Conservation (phyloP, 2,329 filamentous ascomycete genomes). For the Orbilia brochopaga region DNA sequence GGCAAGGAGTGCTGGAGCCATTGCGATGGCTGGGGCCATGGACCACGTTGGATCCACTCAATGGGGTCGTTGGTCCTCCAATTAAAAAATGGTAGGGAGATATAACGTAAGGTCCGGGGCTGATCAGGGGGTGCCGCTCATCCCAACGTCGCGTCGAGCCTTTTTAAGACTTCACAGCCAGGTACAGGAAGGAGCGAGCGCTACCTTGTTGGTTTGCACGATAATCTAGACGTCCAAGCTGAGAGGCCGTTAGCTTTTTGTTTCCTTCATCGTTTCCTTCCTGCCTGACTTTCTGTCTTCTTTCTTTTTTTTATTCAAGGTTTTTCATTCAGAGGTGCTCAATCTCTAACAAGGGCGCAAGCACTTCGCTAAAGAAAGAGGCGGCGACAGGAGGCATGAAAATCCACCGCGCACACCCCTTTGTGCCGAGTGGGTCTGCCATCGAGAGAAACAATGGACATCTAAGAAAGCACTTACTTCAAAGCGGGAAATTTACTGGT, state of each 20-base stretch:
- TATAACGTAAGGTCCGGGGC: slow-evolving; percentile 21
- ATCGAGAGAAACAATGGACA: neutral
- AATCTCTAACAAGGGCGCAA: slow-evolving; percentile 22
- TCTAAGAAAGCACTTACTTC: slow-evolving; percentile 7
- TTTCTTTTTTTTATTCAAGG: slow-evolving; percentile 10
- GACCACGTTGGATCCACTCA: slow-evolving; percentile 47
- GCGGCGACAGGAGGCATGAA: slow-evolving; percentile 22
- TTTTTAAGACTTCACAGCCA: slow-evolving; percentile 32
- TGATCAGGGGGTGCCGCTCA: slow-evolving; percentile 28
- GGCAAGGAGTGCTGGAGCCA: slow-evolving; percentile 49
- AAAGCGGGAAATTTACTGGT: slow-evolving; percentile 1
- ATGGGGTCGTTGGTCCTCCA: slow-evolving; percentile 39
- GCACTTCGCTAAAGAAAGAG: slow-evolving; percentile 39
- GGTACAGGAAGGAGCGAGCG: slow-evolving; percentile 16
- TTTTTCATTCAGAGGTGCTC: slow-evolving; percentile 15
- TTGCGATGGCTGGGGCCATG: slow-evolving; percentile 21
- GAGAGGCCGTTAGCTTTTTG: slow-evolving; percentile 21
- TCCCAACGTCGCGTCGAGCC: slow-evolving; percentile 18
- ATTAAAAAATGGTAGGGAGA: slow-evolving; percentile 34
- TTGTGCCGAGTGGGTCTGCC: slow-evolving; percentile 11
- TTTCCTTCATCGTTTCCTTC: slow-evolving; percentile 25
- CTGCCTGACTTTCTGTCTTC: neutral
- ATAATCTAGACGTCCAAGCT: slow-evolving; percentile 19
- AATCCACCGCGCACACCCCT: neutral
- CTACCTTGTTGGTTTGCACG: slow-evolving; percentile 32